Evolutionary conservation across 331 rosid genomes (phyloP).

Genomic region (Malus hybrid): DNA sequence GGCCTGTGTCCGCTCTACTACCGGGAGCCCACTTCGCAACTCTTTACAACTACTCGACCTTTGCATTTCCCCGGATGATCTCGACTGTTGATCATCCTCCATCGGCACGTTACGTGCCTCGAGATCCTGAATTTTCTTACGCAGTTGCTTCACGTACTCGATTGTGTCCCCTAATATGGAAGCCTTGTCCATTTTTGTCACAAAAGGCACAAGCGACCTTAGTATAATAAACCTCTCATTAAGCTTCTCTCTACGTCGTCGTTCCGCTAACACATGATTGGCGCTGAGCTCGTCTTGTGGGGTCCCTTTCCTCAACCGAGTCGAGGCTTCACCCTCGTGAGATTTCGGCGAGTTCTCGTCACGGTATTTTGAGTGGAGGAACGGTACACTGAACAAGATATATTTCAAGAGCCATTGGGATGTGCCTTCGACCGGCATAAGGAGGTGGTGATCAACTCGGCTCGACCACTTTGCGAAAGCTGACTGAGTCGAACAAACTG

Average conservation of each 20-base stretch:
- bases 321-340: conserved; percentile 12
- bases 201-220: conserved; percentile 76
- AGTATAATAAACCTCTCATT: conserved; percentile 77
- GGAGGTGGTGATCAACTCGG: conserved; percentile 19
- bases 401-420: conserved; percentile 71
- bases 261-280: conserved; percentile 81
- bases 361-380: conserved; percentile 56
- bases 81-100: conserved; percentile 32
- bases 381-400: conserved; percentile 63
- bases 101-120: conserved; percentile 50
- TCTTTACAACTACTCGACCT: conserved; percentile 27
- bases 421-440: conserved; percentile 10
- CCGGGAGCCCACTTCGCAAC: conserved; percentile 20
- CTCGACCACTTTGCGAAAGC: conserved; percentile 59
- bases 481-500: conserved; percentile 41
- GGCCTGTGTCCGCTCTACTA: not conserved
- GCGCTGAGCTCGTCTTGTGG: conserved; percentile 76
- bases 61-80: conserved; percentile 18
- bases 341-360: conserved; percentile 39
- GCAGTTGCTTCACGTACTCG: conserved; percentile 73
- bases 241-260: conserved; percentile 72
- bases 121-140: conserved; percentile 66
- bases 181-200: conserved; percentile 93
- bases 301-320: conserved; percentile 46
- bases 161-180: conserved; percentile 88